phyloP scores from a whole-genome alignment of 73 alveolate species.

The Uronychia binucleata region DNA sequence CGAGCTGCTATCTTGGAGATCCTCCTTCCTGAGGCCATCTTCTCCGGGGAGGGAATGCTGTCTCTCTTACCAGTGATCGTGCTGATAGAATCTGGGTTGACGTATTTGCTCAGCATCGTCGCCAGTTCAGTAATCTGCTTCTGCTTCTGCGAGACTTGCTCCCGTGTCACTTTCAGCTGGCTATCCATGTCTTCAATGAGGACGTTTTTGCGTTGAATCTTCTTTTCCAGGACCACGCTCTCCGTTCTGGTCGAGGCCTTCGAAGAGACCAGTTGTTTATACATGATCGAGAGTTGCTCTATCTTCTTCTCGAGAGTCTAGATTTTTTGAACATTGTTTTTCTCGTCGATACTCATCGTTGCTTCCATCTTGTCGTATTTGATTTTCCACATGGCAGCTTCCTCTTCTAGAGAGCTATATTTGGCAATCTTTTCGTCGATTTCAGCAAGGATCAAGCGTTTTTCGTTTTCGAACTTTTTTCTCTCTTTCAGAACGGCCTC shows the following conservation, averaged over 20 bases:
- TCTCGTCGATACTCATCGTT: slow-evolving; percentile 54
- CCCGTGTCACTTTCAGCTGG: neutral
- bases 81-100: neutral
- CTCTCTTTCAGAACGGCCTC: slow-evolving; percentile 40
- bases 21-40: neutral
- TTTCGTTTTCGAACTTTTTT: slow-evolving; percentile 32
- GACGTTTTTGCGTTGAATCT: slow-evolving; percentile 70
- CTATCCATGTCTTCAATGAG: slow-evolving; percentile 4
- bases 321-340: slow-evolving; percentile 67
- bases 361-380: slow-evolving; percentile 4
- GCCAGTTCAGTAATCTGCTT: neutral
- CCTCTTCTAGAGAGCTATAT: slow-evolving; percentile 8
- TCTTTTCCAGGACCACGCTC: slow-evolving; percentile 65
- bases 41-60: neutral
- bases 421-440: neutral
- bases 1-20: neutral
- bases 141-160: neutral
- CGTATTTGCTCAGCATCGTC: neutral
- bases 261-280: slow-evolving; percentile 83
- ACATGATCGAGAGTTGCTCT: slow-evolving; percentile 89
- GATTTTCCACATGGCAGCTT: neutral
- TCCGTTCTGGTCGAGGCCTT: slow-evolving; percentile 80
- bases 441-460: slow-evolving; percentile 1
- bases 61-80: neutral
- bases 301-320: slow-evolving; percentile 78